Evolutionary conservation across 306 rosid species (phyloP), one percentile per base, ranked within the genome.

Genomic region (Corylus americana): DNA sequence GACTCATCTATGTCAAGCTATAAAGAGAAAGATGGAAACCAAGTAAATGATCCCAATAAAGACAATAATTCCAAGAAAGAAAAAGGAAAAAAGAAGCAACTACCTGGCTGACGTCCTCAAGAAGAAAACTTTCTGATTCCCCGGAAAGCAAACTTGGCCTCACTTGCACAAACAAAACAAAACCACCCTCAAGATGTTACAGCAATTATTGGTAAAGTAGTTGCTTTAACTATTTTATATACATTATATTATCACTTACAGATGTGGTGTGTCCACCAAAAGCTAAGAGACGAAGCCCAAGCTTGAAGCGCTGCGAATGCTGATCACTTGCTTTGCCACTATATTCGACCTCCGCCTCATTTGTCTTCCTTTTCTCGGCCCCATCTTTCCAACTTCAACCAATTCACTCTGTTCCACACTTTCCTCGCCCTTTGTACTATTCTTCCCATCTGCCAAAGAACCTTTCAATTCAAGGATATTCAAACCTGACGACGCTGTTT

Each of bases 221-320:
- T 22, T 22, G 25, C 25, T 22, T 22, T 22, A 22, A 22, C 25
- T 22, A 22, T 22, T 22, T 42, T 42, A 1, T 42, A 42, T 25
- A 25, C 29, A n/a, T 16, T 3, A 31, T 12, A 31, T 66, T 18
- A 57, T 10, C 77, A 79, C 93, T 94, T 86, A 95, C 99, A 72
- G 94, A 75, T 18, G 80, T 79, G 0, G 93, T 83, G 25, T 22
- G 74, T 95, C 93, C 39, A 95, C 96, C 99, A 97, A 95, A 80
- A 95, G 97, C 97, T 95, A 93, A 18, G 99, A 88, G 70, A 93
- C 86, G 18, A 93, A 94, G 25, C 99, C 99, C 89, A 93, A 86
- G 75, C 93, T 87, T 58, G 89, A 88, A 63, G 99, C 98, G 87
- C 81, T 87, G 29, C 84, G 82, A 72, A 89, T 82, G 73, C 96